Evolutionary conservation across 1,284 basidiomycete species (phyloP), one percentile per base, ranked within the genome.

Genomic region (Trametes polyzona): DNA sequence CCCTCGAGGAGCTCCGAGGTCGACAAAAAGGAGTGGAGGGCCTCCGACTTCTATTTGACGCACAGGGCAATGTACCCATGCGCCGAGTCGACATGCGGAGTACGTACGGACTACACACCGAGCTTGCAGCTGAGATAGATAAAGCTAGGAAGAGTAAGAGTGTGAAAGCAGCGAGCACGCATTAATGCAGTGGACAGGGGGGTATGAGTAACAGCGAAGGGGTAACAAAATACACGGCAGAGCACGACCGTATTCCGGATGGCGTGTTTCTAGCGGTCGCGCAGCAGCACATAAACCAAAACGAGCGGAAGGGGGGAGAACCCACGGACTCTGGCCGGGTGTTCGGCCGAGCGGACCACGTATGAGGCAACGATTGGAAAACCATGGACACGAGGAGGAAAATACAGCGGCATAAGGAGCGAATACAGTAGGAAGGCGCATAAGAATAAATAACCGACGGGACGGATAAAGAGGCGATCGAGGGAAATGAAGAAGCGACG

Each of bases 361-460:
- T 24, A 6, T 33, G 17, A 6, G 43, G 12, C 29, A 3, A 16
- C 19, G 43, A 14, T 7, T 14, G 17, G 23, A 33, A 33, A 30
- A 17, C 7, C 29, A 21, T 32, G 43, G 29, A 33, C 30, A 32
- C 44, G 19, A 50, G 37, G 53, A n/a, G 39, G 41, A 46, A 24
- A 35, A 29, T 47, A 42, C 35, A 58, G 35, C 42, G 40, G 33
- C 26, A 44, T 21, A 46, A 44, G n/a, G 48, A 59, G 47, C 37
- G 52, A 39, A 58, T 55, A 61, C 53, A 58, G 55, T 46, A 48
- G 26, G 21, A 26, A 32, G 27, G 43, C 36, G 52, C 52, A 54
- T 43, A 55, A 14, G 24, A 35, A 55, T 55, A 55, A 48, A 55
- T 55, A 55, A 12, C 53, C 53, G 33, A 43, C 23, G 19, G 12